phyloP scores from a whole-genome alignment of 2,329 filamentous ascomycete genomes.

The Fusarium nisikadoi region DNA sequence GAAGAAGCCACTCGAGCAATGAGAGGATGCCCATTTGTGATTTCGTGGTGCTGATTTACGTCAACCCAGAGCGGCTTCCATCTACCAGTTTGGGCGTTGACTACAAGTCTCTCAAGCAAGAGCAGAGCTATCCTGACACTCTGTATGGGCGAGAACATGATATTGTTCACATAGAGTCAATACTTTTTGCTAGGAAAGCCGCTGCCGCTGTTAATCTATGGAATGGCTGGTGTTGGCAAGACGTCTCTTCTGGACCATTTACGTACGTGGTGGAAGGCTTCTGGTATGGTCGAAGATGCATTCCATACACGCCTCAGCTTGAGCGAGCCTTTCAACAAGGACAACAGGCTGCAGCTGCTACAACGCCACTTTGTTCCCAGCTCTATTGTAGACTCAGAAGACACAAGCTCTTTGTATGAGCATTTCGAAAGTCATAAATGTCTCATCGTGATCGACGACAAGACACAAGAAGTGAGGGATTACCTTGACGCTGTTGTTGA shows the following conservation, averaged over 20 bases:
- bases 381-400: background rate
- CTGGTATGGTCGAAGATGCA: background rate
- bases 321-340: background rate
- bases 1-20: background rate
- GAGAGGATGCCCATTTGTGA: background rate
- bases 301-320: background rate
- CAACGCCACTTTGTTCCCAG: background rate
- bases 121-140: background rate
- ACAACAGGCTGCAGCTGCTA: background rate
- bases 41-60: background rate
- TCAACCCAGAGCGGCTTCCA: background rate
- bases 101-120: background rate
- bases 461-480: background rate
- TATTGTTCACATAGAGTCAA: background rate
- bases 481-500: background rate
- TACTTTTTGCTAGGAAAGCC: background rate
- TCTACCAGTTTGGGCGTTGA: rapidly evolving
- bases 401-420: background rate
- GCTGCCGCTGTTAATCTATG: background rate
- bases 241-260: background rate
- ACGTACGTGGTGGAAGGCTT: background rate
- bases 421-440: background rate
- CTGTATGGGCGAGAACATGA: background rate
- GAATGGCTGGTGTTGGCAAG: background rate
- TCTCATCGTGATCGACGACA: background rate